Evolutionary conservation across 225 moss, liverwort and hornwort species (phyloP), one percentile per base, ranked within the genome.

Genomic region (Lunularia cruciata): DNA sequence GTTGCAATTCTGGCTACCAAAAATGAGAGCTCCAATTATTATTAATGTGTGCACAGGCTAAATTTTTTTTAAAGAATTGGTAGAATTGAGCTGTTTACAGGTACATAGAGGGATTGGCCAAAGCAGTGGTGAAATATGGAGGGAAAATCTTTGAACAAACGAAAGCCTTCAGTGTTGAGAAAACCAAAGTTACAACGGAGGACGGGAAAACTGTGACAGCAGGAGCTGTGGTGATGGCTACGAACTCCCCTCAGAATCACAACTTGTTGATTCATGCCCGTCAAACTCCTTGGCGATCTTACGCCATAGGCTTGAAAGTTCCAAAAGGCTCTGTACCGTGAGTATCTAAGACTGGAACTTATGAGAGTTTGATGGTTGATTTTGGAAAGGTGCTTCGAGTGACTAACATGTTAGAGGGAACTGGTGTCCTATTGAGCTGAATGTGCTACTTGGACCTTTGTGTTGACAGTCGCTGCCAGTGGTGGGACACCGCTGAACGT

Each of bases 51-150:
- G n/a, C n/a, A n/a, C n/a, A n/a, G n/a, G n/a, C n/a, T n/a, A n/a
- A n/a, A n/a, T n/a, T n/a, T n/a, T n/a, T n/a, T n/a, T n/a, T n/a
- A n/a, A n/a, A n/a, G n/a, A n/a, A n/a, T n/a, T n/a, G n/a, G 8
- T 5, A 28, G 28, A 6, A 26, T 26, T 13, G 25, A 20, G 56
- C n/a, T 5, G 42, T 22, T n/a, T 36, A 33, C 71, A 85, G 85
- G 76, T 81, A 80, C 68, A 34, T 83, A 25, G 75, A 83, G 34
- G 83, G 82, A n/a, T 65, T 83, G 45, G 79, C 68, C 5, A 54
- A 67, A 28, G 73, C 75, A 23, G 54, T 83, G 19, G 61, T 52
- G 5, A 82, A 75, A 43, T 67, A 40, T 19, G 75, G 75, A 26
- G 80, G 75, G 6, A 57, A 56, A 18, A 68, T 76, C 4, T 49